Percentiles rank a stretch among this genome's conserved stretches.
Conservation (phyloP, 2,329 filamentous ascomycete species). For the Diaporthe vexans region DNA sequence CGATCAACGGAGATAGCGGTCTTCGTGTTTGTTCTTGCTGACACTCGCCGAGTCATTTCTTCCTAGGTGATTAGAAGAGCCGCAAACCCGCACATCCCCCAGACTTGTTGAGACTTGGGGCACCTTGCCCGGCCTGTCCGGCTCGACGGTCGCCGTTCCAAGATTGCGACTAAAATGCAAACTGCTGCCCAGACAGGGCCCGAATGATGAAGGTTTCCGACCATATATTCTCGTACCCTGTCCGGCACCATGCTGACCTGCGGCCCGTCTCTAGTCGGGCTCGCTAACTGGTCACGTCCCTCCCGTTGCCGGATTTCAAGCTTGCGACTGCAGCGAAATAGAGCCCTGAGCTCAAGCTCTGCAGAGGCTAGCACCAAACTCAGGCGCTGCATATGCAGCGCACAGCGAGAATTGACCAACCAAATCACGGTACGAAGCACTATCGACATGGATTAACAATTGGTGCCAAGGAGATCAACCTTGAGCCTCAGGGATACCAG, state of each 20-base stretch:
- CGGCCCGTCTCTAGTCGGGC: neutral
- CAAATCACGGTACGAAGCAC: neutral
- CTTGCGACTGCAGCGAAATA: neutral
- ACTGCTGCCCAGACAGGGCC: neutral
- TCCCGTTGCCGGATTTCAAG: neutral
- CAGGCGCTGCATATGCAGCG: constrained; percentile 14
- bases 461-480: neutral
- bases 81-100: neutral
- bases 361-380: constrained; percentile 10
- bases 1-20: constrained; percentile 21
- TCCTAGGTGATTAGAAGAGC: neutral
- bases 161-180: neutral
- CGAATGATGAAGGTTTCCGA: neutral
- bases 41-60: constrained; percentile 11
- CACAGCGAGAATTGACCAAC: constrained; percentile 10
- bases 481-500: constrained; percentile 31
- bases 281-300: too few relatives aligned
- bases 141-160: neutral
- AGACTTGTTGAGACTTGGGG: neutral
- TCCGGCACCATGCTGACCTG: neutral
- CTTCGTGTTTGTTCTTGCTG: constrained; percentile 17
- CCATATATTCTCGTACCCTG: neutral
- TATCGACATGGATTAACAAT: neutral
- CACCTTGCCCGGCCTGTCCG: constrained; percentile 15
- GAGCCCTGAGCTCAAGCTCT: constrained; percentile 10